Conservation (phyloP, 345 rosid genomes). For the Arabidopsis arenosa region DNA sequence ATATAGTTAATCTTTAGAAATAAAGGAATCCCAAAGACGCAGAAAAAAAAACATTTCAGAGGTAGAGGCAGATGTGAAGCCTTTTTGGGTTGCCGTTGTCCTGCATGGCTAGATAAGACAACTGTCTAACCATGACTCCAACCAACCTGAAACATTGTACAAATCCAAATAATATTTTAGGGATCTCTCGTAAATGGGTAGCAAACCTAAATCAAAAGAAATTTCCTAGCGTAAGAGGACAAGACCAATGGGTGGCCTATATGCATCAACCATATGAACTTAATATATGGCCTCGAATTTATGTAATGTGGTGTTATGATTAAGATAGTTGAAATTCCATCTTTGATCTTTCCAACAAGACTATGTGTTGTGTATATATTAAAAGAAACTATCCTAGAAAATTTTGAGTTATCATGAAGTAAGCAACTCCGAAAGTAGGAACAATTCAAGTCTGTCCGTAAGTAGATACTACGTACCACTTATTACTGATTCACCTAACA, state of each 20-base stretch:
- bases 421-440: slow-evolving; percentile 13
- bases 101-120: slow-evolving; percentile 37
- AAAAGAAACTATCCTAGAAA: not conserved
- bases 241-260: not conserved
- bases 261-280: not conserved
- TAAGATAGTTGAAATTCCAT: not conserved
- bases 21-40: slow-evolving; percentile 27
- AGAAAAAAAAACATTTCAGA: slow-evolving; percentile 10
- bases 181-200: not conserved
- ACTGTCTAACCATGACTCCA: slow-evolving; percentile 34
- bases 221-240: not conserved
- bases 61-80: slow-evolving; percentile 21
- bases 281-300: not conserved
- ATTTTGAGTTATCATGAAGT: slow-evolving; percentile 14
- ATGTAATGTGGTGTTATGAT: not conserved
- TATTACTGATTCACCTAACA: slow-evolving; percentile 54
- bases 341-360: slow-evolving; percentile 16
- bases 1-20: slow-evolving; percentile 11
- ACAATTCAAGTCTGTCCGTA: slow-evolving; percentile 14
- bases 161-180: not conserved
- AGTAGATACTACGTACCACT: slow-evolving; percentile 42
- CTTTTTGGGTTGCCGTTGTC: slow-evolving; percentile 13
- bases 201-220: not conserved
- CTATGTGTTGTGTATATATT: not conserved
- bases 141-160: slow-evolving; percentile 36